A percentile compares a stretch with the other conserved stretches of the same genome.
These are phyloP conservation scores for Naganishia sp. DNA, from an alignment of 1,284 basidiomycete genomes.

Conservation along the genomic window DNA sequence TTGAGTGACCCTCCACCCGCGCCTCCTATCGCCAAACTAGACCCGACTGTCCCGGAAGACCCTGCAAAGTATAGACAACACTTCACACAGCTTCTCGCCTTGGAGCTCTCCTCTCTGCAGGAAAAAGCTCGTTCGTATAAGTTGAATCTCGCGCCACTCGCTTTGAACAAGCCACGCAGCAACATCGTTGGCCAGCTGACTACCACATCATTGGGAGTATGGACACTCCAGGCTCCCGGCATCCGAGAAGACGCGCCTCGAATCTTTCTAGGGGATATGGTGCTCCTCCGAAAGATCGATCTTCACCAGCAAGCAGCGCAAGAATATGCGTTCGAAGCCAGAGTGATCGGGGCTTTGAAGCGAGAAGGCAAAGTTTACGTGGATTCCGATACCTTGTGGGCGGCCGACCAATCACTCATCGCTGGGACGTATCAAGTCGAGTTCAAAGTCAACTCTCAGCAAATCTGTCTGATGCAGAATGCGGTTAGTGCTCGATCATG, in stretches of 20 bases:
- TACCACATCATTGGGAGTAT: constrained; percentile 25
- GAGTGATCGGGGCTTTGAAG: constrained; percentile 44
- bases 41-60: constrained; percentile 21
- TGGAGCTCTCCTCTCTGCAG: constrained; percentile 33
- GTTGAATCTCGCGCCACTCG: neutral
- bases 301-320: constrained; percentile 35
- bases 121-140: constrained; percentile 28
- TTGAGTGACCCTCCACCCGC: constrained; percentile 23
- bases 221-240: constrained; percentile 39
- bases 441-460: constrained; percentile 38
- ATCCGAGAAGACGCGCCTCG: constrained; percentile 50
- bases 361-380: constrained; percentile 43
- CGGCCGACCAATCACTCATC: neutral
- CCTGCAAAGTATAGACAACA: constrained; percentile 33
- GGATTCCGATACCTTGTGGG: constrained; percentile 30
- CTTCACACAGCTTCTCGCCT: constrained; percentile 36
- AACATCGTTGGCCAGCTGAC: neutral
- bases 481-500: constrained; percentile 37
- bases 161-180: neutral
- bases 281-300: constrained; percentile 45
- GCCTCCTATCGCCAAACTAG: constrained; percentile 15
- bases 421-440: constrained; percentile 41
- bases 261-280: constrained; percentile 44
- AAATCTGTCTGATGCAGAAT: constrained; percentile 40
- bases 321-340: constrained; percentile 41